Evolutionary conservation across 2,329 filamentous ascomycete genomes (phyloP), one percentile per base, ranked within the genome.

Genomic region (Cladophialophora yegresii): DNA sequence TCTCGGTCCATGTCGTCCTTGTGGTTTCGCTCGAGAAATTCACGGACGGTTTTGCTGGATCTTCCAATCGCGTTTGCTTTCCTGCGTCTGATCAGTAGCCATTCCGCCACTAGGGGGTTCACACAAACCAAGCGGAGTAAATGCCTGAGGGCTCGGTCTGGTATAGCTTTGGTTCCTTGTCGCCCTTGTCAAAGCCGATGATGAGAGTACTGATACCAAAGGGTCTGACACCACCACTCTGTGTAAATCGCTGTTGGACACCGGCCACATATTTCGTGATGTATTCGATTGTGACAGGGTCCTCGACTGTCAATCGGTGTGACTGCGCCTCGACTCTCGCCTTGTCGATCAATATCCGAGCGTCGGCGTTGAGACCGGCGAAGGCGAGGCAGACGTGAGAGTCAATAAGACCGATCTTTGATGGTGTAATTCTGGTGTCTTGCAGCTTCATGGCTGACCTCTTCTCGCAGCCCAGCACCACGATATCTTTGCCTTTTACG

Each of bases 71-170:
- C 95, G 76, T 99, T 99, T 73, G 95, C 96, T 85, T 99, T 98
- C 95, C 95, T 98, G 71, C 60, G 30, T 5, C 58, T 20, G 68
- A 67, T 67, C 30, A 22, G 62, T 54, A 59, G 55, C 36, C 16
- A 3, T 20, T 43, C 13, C 7, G 8, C 13, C 36, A n/a, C 8
- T 7, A 1, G 36, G n/a, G 36, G 16, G n/a, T 7, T n/a, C 5
- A 6, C 36, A 51, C 86, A 60, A 84, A 98, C 95, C 95, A 99
- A 77, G 95, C 95, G 63, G 92, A 97, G 84, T 98, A 99, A 78
- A 99, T 99, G 65, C 96, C 95, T 69, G 92, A 96, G n/a, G 96
- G 95, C 82, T 99, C 95, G 3, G 95, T 99, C 85, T 97, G 93
- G 79, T 98, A 99, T 66, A 99, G 84, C 73, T 93, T 87, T 61